Evolutionary conservation across 1,284 basidiomycete species (phyloP), one percentile per base, ranked within the genome.

Genomic region (Cryptococcus neoformans): DNA sequence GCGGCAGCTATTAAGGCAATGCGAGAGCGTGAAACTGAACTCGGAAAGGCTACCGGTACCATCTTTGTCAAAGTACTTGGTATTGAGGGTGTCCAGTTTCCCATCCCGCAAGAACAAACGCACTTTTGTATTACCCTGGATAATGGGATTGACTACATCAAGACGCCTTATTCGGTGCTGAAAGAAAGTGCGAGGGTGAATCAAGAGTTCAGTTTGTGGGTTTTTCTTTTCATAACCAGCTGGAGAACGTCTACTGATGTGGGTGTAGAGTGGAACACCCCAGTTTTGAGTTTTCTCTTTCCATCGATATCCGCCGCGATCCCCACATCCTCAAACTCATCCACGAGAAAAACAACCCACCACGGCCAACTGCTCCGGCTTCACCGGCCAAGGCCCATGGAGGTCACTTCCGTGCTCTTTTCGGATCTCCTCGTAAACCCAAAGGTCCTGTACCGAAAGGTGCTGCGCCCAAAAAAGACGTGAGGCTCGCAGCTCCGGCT

Each of bases 111-210:
- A 14, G 81, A 89, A 62, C 79, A 84, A 0, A 93, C 93, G 0
- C 81, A 80, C 39, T 82, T 97, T 65, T 87, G 87, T n/a, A 90
- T 91, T 71, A 92, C 91, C 0, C 81, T 99, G 58, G 95, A 97
- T 78, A 98, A 98, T 67, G 93, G 94, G 7, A 92, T 96, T 57
- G 93, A 98, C 77, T 94, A 89, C 64, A 95, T 99, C 55, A 91
- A 90, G 4, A 97, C 94, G 0, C 92, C 91, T 0, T 89, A 91
- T 66, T 83, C 82, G 44, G 79, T 80, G 9, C 79, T 97, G 3
- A 79, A 78, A 37, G 78, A 81, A 41, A 85, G 88, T 35, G 84
- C 84, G 54, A 81, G 81, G 17, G 90, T 98, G 62, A 87, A 90
- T 38, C 92, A 96, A 74, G 93, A 98, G 75, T 98, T 97, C 67